A percentile compares a stretch with the other conserved stretches of the same genome.
Evolutionary conservation across 345 rosid species (phyloP).

Genomic region (Brassica napus): Da-Ae NC_063451.1:18601001-18601500

Average conservation of each 20-base stretch:
- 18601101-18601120: background rate
- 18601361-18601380: background rate
- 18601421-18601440: background rate
- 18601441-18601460: background rate
- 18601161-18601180: background rate
- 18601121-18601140: background rate
- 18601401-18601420: slow-evolving; percentile 1
- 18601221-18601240: background rate
- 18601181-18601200: background rate
- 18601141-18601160: background rate
- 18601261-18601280: slow-evolving; percentile 17
- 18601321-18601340: slow-evolving; percentile 1
- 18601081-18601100: background rate
- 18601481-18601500: background rate
- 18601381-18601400: background rate
- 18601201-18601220: background rate
- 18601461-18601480: background rate
- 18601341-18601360: slow-evolving; percentile 1
- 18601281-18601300: background rate
- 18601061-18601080: background rate
- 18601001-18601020: background rate
- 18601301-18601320: background rate
- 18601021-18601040: background rate
- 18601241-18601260: background rate
- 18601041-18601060: background rate